Evolutionary conservation across 2,329 filamentous ascomycete species (phyloP), one percentile per base, ranked within the genome.

Genomic region (Berkeleyomyces basicola): DNA sequence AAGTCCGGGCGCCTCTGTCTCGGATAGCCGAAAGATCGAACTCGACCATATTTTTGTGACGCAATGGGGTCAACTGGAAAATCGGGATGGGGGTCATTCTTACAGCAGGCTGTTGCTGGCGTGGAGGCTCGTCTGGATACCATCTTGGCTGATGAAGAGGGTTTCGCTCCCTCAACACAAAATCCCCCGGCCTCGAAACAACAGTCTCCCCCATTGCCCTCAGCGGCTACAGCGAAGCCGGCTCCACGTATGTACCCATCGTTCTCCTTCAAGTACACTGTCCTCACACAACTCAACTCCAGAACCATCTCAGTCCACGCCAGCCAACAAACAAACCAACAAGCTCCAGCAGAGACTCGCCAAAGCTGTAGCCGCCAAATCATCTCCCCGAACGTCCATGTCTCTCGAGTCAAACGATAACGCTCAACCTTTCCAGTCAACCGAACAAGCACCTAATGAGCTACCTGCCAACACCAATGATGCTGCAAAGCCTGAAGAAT

Each of bases 41-140:
- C n/a, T n/a, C n/a, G n/a, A n/a, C n/a, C n/a, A n/a, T n/a, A n/a
- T n/a, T n/a, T n/a, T n/a, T n/a, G n/a, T n/a, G n/a, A n/a, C n/a
- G n/a, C n/a, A n/a, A n/a, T n/a, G n/a, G n/a, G n/a, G n/a, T n/a
- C n/a, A n/a, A n/a, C n/a, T n/a, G n/a, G n/a, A n/a, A n/a, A n/a
- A n/a, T 64, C 63, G 51, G 37, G 59, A 82, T 90, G 87, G 87
- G 87, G 86, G 55, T 84, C 83, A 40, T 86, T 96, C 71, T 80
- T 96, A 65, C 88, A 90, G 67, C 89, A 92, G 73, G 91, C 92
- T 66, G 90, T 97, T 65, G 90, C 91, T 62, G 91, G 91, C 65
- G 87, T 99, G 64, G 93, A 99, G 75, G 95, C 91, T 65, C 85
- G 88, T 51, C 81, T 99, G 65, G 93, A 99, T 72, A 91, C 83